A percentile compares a stretch with the other conserved stretches of the same genome.
phyloP scores from a whole-genome alignment of 2,329 filamentous ascomycete genomes.

The Reticulascus tulasneorum region DNA sequence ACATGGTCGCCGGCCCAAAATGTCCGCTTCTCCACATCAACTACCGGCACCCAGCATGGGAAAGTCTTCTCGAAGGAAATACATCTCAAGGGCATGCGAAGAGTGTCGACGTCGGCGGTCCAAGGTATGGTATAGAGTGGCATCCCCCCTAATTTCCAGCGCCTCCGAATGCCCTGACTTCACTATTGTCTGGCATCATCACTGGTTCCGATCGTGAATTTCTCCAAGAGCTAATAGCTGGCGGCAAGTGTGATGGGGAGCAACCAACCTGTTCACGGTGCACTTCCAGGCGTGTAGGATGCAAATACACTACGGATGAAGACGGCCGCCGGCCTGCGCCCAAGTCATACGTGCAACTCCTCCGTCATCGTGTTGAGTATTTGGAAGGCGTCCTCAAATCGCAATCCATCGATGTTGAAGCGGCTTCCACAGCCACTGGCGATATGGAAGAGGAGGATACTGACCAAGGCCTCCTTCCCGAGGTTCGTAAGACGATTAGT shows the following conservation, averaged over 20 bases:
- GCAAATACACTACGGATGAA: conserved; percentile 24
- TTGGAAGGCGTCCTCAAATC: conserved; percentile 24
- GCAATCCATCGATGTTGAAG: conserved; percentile 25
- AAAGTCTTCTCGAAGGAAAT: conserved; percentile 13
- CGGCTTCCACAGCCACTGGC: too few species aligned
- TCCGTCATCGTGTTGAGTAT: conserved; percentile 26
- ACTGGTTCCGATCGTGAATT: conserved; percentile 3
- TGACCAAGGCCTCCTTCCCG: not conserved
- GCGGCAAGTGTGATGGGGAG: conserved; percentile 25
- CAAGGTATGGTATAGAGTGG: conserved; percentile 25
- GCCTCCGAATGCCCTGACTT: not conserved
- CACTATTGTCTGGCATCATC: too few species aligned
- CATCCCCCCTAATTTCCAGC: not conserved
- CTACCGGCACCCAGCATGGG: too few species aligned
- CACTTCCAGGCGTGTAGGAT: conserved; percentile 22
- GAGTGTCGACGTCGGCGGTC: conserved; percentile 30
- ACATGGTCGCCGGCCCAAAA: too few species aligned
- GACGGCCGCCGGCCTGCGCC: conserved; percentile 29
- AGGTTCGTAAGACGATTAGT: not conserved
- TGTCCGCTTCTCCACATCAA: too few species aligned
- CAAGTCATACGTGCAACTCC: conserved; percentile 28
- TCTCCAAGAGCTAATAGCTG: too few species aligned
- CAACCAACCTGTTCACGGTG: conserved; percentile 28
- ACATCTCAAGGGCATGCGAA: conserved; percentile 26
- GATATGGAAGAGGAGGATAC: conserved; percentile 18